Evolutionary conservation across 2,329 filamentous ascomycete genomes (phyloP).

Genomic region (Didymella arachidicola): DNA sequence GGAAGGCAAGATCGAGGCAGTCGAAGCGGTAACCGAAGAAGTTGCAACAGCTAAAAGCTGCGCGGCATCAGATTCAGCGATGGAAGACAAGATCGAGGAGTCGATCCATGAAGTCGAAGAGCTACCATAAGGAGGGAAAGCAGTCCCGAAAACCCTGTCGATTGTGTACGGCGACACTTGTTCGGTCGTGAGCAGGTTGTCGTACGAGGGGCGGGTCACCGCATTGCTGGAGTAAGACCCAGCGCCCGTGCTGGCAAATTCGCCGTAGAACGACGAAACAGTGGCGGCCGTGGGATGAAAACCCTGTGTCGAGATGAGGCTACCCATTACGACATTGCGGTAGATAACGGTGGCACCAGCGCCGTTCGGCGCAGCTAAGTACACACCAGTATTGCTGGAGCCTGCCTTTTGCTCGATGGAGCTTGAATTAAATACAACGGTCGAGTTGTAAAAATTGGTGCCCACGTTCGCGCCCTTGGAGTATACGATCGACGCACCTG

Average conservation of each 20-base stretch:
- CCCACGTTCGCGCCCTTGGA: constrained; percentile 46
- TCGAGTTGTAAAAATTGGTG: constrained; percentile 46
- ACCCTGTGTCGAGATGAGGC: constrained; percentile 51
- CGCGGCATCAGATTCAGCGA: constrained; percentile 43
- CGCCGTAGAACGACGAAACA: constrained; percentile 48
- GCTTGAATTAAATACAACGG: constrained; percentile 53
- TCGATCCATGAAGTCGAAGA: constrained; percentile 52
- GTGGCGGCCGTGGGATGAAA: constrained; percentile 41
- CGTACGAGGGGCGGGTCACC: constrained; percentile 44
- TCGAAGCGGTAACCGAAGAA: constrained; percentile 10
- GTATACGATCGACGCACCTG: constrained; percentile 50
- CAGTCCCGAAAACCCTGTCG: constrained; percentile 48
- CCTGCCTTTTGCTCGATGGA: constrained; percentile 45
- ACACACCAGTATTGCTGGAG: constrained; percentile 53
- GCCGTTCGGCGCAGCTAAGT: constrained; percentile 54
- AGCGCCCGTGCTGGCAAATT: constrained; percentile 53
- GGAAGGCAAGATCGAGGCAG: constrained; percentile 4
- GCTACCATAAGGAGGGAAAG: constrained; percentile 46
- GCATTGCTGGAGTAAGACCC: constrained; percentile 53
- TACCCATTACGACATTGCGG: constrained; percentile 51
- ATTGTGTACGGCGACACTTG: constrained; percentile 47
- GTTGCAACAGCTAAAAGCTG: constrained; percentile 24
- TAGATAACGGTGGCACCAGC: constrained; percentile 53
- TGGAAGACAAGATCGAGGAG: constrained; percentile 41
- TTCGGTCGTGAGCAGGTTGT: constrained; percentile 44